Percentiles rank a stretch among this genome's conserved stretches.
These are phyloP conservation scores for Tulasnella sp. DNA, from an alignment of 768 basidiomycete species.

Conservation along the genomic window DNA sequence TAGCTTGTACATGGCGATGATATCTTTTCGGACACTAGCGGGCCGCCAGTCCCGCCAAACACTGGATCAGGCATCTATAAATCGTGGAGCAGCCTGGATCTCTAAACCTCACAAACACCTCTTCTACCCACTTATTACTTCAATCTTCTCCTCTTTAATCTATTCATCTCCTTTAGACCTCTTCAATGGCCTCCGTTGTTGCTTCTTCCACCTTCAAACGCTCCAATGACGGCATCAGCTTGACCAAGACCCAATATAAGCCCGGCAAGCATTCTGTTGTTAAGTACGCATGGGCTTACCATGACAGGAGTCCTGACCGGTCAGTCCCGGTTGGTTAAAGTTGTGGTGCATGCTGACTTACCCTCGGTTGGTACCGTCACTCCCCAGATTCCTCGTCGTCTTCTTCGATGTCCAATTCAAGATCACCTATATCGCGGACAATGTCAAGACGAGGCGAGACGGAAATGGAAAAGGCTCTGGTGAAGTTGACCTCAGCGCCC, in stretches of 20 bases:
- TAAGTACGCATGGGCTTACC: neutral
- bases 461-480: neutral
- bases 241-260: neutral
- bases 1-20: neutral
- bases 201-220: neutral
- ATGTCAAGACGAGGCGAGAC: neutral
- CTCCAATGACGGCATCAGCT: neutral
- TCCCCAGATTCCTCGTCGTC: neutral
- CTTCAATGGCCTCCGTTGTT: neutral
- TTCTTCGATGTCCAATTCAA: neutral
- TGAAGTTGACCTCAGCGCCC: neutral
- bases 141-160: conserved; percentile 5
- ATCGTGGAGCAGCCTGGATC: neutral
- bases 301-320: neutral
- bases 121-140: neutral
- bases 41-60: neutral
- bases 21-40: neutral
- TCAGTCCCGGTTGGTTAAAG: neutral
- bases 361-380: too few species aligned
- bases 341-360: too few species aligned
- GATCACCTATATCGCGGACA: neutral
- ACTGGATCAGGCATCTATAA: neutral
- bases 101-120: neutral
- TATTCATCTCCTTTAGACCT: neutral
- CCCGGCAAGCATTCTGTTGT: neutral